Evolutionary conservation across 176 grass and related monocot species (phyloP), one percentile per base, ranked within the genome.

Genomic region (Poa annua): DNA sequence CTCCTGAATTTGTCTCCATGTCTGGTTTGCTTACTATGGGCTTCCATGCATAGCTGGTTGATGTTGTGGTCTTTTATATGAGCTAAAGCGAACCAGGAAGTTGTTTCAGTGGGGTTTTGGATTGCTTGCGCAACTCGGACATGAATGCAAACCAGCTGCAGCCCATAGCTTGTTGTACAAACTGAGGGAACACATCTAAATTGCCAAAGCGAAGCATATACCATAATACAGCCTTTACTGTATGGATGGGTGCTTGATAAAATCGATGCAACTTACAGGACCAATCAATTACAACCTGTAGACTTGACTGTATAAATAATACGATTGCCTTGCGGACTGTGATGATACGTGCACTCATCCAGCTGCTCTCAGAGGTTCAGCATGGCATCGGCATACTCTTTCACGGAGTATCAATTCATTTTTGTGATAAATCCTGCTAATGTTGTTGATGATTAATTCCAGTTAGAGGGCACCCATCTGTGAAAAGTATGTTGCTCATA

Each of bases 91-190:
- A 51, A 51, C 10, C 24, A 41, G 16, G 52, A 0, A 8, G 44
- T 81, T 44, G 17, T 85, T 59, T 61, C 17, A 5, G 50, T 51
- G 39, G 75, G 5, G 76, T 69, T 63, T 74, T 71, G 13, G 6
- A 20, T 71, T 85, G 22, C 65, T 70, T 81, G 53, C 11, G 34
- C 34, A 48, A 80, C 33, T 61, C 14, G 54, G 42, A 8, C 60
- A 14, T 3, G 45, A 54, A 35, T 44, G n/a, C 61, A 69, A 69
- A 68, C 7, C 62, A 34, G 9, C 8, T 47, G n/a, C n/a, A 38
- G 4, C 7, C 61, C 34, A 42, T 51, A 57, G 2, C 50, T 70
- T 12, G 3, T 64, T 78, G 24, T 65, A 19, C 49, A 38, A 21
- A 63, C 2, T 5, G 6, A 21, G 17, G 8, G 8, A 74, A 11